Base-by-base conservation (phyloP, 179 eudicot genomes). In the Patellifolia procumbens region DNA sequence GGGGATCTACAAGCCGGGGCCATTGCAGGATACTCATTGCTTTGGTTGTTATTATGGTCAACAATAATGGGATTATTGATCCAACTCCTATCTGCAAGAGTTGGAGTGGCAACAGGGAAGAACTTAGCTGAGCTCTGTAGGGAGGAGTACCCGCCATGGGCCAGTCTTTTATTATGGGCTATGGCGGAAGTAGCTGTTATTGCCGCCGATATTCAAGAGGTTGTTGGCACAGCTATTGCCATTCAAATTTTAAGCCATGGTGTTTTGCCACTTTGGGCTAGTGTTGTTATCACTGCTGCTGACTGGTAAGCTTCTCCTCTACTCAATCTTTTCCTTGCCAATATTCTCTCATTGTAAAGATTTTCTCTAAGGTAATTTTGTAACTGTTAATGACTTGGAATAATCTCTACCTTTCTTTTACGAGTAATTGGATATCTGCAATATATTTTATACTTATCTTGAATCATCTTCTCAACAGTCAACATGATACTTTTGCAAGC, bases 191-290 rank as follows among this genome's bases (percentile, higher is more conserved):
- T 95, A 20, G 98, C 98, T 2, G 87, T 94, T 26, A 90, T 94
- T 68, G 97, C 94, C 7, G 86, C 97, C 0, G 98, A 94, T 86
- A 92, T 94, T 31, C 99, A 95, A 76, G 99, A 95, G 72, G 99
- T 95, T 3, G 94, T 95, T 70, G 99, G 99, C 8, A 95, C 95
- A 64, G 99, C 99, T 16, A 93, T 92, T 81, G 99, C 99, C 12
- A 86, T 95, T 31, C 89, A 90, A 79, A 89, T 95, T 74, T 78
- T 95, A 66, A 93, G 89, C 46, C 84, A 85, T 75, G 97, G 95
- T 5, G 70, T 88, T 70, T 75, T 95, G 68, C 99, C 99, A 15
- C 89, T 95, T 34, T 95, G 97, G 97, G 91, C 87, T 83, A 94
- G 97, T 45, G 99, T 95, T 73, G 74, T 91, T 19, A 89, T 95